Percentiles rank a stretch among this genome's conserved stretches.
Conservation (phyloP, 805 yeast species). For the Brettanomyces nanus region DNA sequence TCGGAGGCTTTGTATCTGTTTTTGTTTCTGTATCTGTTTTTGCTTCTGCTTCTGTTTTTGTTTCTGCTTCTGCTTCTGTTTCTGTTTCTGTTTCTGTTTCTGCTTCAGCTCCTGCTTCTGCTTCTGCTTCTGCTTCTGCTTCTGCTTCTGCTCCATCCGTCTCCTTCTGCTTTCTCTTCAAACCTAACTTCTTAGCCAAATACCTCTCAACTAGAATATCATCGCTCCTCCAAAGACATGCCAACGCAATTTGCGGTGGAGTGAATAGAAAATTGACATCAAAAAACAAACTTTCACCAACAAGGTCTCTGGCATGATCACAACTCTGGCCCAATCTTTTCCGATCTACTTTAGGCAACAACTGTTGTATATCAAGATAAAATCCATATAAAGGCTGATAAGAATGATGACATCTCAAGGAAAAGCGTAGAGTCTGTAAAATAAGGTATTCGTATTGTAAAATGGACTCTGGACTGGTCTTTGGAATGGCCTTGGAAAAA, state of each 20-base stretch:
- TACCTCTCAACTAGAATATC: conserved; percentile 58
- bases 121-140: conserved; percentile 9
- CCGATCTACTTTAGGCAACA: conserved; percentile 39
- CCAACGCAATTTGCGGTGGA: conserved; percentile 94
- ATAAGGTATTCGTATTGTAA: conserved; percentile 74
- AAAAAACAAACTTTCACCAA: conserved; percentile 62
- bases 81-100: conserved; percentile 9
- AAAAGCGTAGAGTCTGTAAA: conserved; percentile 66
- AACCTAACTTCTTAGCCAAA: conserved; percentile 52
- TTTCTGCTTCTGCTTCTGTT: conserved; percentile 8
- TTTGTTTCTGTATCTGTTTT: not conserved
- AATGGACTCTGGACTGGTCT: conserved; percentile 58
- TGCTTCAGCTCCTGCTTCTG: conserved; percentile 1
- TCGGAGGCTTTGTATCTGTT: not conserved
- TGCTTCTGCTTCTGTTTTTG: conserved; percentile 5
- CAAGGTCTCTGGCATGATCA: conserved; percentile 58
- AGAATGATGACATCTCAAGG: conserved; percentile 83
- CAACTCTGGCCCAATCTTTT: conserved; percentile 59
- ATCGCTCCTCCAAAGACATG: conserved; percentile 67
- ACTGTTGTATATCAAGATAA: conserved; percentile 77
- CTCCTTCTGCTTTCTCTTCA: conserved; percentile 17
- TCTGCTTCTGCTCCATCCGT: conserved; percentile 8
- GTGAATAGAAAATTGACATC: conserved; percentile 74
- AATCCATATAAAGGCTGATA: conserved; percentile 89
- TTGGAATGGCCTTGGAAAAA: conserved; percentile 63